Evolutionary conservation across 2,329 filamentous ascomycete genomes (phyloP), one percentile per base, ranked within the genome.

Genomic region (Fusarium sp.): DNA sequence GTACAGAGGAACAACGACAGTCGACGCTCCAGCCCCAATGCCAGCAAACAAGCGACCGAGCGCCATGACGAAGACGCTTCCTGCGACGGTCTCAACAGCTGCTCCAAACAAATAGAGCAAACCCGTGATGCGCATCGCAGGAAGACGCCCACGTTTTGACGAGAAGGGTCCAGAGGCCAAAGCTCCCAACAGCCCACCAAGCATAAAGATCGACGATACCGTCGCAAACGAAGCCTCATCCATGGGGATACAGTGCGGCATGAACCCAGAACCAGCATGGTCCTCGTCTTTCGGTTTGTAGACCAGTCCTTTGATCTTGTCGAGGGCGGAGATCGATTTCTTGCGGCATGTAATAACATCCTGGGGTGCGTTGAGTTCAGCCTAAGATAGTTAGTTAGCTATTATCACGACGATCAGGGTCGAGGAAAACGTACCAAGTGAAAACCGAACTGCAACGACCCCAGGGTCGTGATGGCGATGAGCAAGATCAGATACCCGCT

Each of bases 301-400:
- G 13, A 81, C 65, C 77, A 80, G 76, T 42, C 69, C 73, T 26
- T 75, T 74, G 61, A 80, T 61, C 39, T 77, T 76, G 59, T 71
- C 57, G 62, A 79, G 61, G 16, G 78, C 65, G 42, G 82, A 81
- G 56, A 84, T 82, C 54, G 83, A 81, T 71, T 84, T 83, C 71
- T 90, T 91, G 75, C 90, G 90, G 85, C 96, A 98, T 64, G 93
- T 97, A 77, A 99, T 92, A 78, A 97, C 94, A 86, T 95, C 92
- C 87, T 98, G 92, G 14, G 96, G 96, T 14, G 95, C 94, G 81
- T 99, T 99, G 71, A 99, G 89, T 82, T 98, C 96, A 76, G 95
- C 93, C 95, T 81, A 45, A 36, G 59, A 48, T 53, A 16, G 18
- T 26, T 26, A 20, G 64, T 68, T 33, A 74, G 71, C 31, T 58